A percentile compares a stretch with the other conserved stretches of the same genome.
Conservation (phyloP, 331 rosid species). For the Pyracantha coccinea region DNA sequence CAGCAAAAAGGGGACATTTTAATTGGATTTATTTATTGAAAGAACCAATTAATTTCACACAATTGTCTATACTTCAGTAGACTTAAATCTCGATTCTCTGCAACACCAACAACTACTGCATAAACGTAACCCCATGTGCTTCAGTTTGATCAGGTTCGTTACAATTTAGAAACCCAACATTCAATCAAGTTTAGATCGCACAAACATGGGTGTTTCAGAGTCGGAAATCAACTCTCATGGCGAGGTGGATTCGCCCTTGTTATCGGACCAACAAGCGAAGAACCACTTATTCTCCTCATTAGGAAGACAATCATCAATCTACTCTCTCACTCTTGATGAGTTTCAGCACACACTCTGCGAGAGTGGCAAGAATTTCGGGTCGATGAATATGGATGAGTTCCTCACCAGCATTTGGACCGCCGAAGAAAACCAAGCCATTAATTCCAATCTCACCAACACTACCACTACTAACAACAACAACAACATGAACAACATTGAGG, state of each 20-base stretch:
- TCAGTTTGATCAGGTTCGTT: background rate
- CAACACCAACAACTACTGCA: no score
- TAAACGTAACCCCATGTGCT: background rate
- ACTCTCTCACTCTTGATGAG: conserved; percentile 83
- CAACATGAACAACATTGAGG: background rate
- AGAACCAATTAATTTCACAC: background rate
- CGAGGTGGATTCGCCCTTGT: conserved; percentile 34
- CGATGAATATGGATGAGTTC: conserved; percentile 98
- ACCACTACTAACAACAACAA: background rate
- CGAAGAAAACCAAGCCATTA: conserved; percentile 55
- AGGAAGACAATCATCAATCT: conserved; percentile 74
- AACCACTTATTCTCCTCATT: conserved; percentile 30
- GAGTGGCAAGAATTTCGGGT: conserved; percentile 69
- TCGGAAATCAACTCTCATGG: conserved; percentile 35
- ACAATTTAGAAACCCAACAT: background rate
- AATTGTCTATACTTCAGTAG: no score
- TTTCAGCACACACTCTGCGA: conserved; percentile 69
- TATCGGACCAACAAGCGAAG: conserved; percentile 10
- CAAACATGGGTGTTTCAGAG: conserved; percentile 41
- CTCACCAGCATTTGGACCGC: conserved; percentile 83
- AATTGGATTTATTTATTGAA: no score
- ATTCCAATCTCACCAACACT: background rate
- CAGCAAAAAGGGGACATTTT: no score
- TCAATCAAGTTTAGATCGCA: background rate
- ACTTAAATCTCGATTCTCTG: no score